Evolutionary conservation across 805 yeast species (phyloP), one percentile per base, ranked within the genome.

Genomic region (Trichomonascus vanleenenianus): DNA sequence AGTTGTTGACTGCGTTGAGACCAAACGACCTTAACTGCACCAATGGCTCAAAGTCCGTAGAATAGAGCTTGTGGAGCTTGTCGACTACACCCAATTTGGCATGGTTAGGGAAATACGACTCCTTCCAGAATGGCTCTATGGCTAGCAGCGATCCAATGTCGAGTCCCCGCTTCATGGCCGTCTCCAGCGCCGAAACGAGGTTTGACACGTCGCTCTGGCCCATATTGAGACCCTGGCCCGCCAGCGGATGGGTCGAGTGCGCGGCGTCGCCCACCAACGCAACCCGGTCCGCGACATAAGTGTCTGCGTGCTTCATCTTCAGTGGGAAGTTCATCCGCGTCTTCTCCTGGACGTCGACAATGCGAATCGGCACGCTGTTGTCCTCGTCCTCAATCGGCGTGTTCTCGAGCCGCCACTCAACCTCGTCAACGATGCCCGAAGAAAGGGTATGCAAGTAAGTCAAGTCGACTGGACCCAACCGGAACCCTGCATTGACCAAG

Each of bases 261-360:
- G 97, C 97, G 1, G 98, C 97, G 65, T 93, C 98, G 20, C 98
- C 98, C 8, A 91, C 85, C n/a, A 93, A 67, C 0, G 97, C 97
- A 27, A 91, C 74, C 53, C 97, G 72, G 2, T 85, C 89, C 2
- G 78, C 78, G 15, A 86, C 79, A 60, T 93, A 93, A 1, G 84
- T 76, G 58, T 93, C 97, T 2, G 96, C 95, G 60, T 93, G 97
- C 16, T 88, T 79, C 68, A 91, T 65, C 54, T 81, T 81, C 53
- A 93, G 70, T 18, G 98, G 98, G 70, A 93, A 93, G 40, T 83
- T 73, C 0, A 95, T 97, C 50, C 95, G 73, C 2, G 94, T 77
- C 7, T 73, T 69, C 1, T 74, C 74, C 30, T 77, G 71, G 3
- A 88, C 75, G 3, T 71, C 73, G 7, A 68, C 73, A 2, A 86